phyloP scores from a whole-genome alignment of 169 alveolate genomes.

The Cryptosporidium ubiquitum region DNA sequence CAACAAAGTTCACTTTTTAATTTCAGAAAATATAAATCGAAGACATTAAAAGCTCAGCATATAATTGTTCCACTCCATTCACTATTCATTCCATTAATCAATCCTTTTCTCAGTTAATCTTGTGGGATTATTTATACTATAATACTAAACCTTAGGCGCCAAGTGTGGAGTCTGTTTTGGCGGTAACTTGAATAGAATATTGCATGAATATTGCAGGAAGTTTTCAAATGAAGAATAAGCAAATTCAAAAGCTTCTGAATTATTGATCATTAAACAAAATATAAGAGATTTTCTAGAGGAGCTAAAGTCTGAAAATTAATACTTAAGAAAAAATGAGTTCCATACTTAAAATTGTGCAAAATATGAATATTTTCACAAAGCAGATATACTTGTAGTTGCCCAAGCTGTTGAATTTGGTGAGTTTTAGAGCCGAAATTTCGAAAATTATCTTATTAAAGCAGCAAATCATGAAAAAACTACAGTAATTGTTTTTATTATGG shows the following conservation, averaged over 20 bases:
- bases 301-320: not conserved
- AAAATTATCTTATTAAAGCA: constrained; percentile 90
- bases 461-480: constrained; percentile 91
- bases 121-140: not conserved
- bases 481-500: constrained; percentile 88
- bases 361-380: not conserved
- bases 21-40: not conserved
- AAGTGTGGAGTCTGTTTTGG: not conserved
- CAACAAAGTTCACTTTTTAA: not conserved
- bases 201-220: constrained; percentile 3
- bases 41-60: not conserved
- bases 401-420: constrained; percentile 86
- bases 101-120: not conserved
- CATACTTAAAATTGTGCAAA: not conserved
- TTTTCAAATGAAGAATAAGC: not conserved
- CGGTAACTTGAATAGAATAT: not conserved
- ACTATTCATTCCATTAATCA: not conserved
- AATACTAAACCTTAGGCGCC: not conserved
- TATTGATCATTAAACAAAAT: not conserved
- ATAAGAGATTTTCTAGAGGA: not conserved
- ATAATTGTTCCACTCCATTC: not conserved
- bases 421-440: constrained; percentile 89
- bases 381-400: constrained; percentile 82
- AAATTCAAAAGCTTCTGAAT: too few species aligned
- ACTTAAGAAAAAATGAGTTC: not conserved